phyloP scores from a whole-genome alignment of 106 monocot species.

The Triglochin maritima region DNA sequence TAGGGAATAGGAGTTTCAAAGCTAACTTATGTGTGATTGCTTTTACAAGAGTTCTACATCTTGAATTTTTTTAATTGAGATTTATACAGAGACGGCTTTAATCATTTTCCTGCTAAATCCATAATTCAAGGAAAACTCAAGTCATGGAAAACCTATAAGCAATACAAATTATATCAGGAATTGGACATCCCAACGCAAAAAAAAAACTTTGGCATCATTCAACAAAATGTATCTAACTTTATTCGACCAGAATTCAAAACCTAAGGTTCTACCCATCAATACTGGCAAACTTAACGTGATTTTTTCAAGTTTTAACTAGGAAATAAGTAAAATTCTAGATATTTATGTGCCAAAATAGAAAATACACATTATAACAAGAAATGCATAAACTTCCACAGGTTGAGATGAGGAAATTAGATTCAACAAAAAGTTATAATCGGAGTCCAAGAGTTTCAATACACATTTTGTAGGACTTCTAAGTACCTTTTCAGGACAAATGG shows the following conservation, averaged over 20 bases:
- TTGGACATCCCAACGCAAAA: no score
- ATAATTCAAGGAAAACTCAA: not conserved
- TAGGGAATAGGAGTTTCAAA: not conserved
- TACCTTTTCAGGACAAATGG: slow-evolving; percentile 85
- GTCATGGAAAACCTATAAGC: not conserved
- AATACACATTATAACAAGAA: not conserved
- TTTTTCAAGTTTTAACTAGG: no score
- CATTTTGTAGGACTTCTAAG: not conserved
- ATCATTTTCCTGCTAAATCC: not conserved
- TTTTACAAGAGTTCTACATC: not conserved
- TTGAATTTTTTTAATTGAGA: no score
- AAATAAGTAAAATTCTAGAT: no score
- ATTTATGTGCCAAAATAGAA: not conserved
- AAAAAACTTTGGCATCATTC: no score
- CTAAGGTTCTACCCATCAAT: no score
- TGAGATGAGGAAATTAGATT: not conserved
- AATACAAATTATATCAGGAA: no score
- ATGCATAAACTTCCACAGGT: not conserved
- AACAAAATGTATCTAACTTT: no score
- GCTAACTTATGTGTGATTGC: not conserved
- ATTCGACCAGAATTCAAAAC: no score
- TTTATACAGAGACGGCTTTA: not conserved
- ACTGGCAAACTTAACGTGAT: no score
- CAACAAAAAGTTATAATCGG: not conserved
- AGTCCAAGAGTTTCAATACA: not conserved